Evolutionary conservation across 2,329 filamentous ascomycete genomes (phyloP).

Genomic region (Monascus ruber): DNA sequence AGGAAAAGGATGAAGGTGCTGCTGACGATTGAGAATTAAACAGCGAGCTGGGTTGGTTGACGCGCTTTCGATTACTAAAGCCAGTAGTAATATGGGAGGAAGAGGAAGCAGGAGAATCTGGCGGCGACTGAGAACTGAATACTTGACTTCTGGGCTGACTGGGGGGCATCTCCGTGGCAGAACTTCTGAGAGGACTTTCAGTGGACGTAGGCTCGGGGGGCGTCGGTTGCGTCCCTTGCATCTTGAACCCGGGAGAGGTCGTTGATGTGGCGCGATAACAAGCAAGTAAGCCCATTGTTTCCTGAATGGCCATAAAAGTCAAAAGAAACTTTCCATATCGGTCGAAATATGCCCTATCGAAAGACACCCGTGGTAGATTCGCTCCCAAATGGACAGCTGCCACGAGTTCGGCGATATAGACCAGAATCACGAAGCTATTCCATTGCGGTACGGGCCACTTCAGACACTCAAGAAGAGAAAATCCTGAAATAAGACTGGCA

Average conservation of each 20-base stretch:
- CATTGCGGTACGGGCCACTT: slow-evolving; percentile 26
- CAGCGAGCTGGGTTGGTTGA: slow-evolving; percentile 1
- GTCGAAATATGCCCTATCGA: slow-evolving; percentile 25
- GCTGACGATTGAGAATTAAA: too few species aligned
- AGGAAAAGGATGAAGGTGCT: too few species aligned
- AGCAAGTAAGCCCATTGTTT: slow-evolving; percentile 20
- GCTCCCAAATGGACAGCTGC: slow-evolving; percentile 28
- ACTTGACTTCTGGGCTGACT: too few species aligned
- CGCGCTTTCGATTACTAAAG: background rate
- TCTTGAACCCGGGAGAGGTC: slow-evolving; percentile 3
- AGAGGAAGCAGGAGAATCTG: too few species aligned
- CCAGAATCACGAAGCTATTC: slow-evolving; percentile 28
- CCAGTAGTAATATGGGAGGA: too few species aligned
- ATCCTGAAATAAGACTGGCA: slow-evolving; percentile 29
- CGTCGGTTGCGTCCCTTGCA: background rate
- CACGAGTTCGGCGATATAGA: slow-evolving; percentile 26
- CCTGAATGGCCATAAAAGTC: slow-evolving; percentile 28
- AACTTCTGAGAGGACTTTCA: too few species aligned
- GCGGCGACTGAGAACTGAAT: too few species aligned
- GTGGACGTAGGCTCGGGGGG: background rate
- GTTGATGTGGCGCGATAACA: slow-evolving; percentile 9
- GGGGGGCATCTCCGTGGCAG: too few species aligned
- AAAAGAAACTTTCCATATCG: slow-evolving; percentile 28
- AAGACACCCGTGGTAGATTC: slow-evolving; percentile 19
- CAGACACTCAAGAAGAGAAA: slow-evolving; percentile 26